phyloP scores from a whole-genome alignment of 176 grass and related monocot genomes.

The Cocos nucifera region DNA sequence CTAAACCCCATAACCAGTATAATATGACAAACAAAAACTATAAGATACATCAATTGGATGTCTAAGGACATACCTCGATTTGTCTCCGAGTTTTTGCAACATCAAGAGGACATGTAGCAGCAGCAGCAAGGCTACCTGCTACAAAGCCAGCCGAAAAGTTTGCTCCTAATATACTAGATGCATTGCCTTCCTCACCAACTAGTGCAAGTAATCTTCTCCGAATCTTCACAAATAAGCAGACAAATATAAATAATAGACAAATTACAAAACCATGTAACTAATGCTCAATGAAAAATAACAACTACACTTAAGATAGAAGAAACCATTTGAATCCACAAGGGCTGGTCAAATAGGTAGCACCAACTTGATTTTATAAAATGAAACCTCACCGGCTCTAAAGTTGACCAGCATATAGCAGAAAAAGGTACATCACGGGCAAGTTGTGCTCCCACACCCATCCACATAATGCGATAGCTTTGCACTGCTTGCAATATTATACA shows the following conservation, averaged over 20 bases:
- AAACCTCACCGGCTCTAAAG: conserved; percentile 70
- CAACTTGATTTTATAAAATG: background rate
- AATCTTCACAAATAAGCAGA: conserved; percentile 30
- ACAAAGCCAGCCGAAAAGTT: conserved; percentile 92
- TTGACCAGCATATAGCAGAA: conserved; percentile 95
- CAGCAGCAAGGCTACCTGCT: conserved; percentile 86
- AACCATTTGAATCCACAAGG: too few species aligned
- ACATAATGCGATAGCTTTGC: conserved; percentile 71
- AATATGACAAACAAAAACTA: too few species aligned
- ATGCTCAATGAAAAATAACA: too few species aligned
- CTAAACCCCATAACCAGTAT: too few species aligned
- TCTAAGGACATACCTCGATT: conserved; percentile 63
- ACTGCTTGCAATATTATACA: conserved; percentile 35
- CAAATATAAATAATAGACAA: too few species aligned
- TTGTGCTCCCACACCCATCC: conserved; percentile 95
- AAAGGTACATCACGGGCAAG: conserved; percentile 94
- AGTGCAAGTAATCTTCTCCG: conserved; percentile 60
- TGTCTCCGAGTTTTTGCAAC: conserved; percentile 94
- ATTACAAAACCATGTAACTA: too few species aligned
- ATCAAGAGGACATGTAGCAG: conserved; percentile 92
- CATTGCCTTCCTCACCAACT: conserved; percentile 76
- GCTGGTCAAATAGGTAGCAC: too few species aligned
- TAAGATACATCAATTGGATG: too few species aligned
- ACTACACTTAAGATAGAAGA: too few species aligned
- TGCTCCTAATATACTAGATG: conserved; percentile 56